These are phyloP conservation scores for Circinella minor DNA, from an alignment of 371 early-diverging fungal genomes.

Conservation along the genomic window DNA sequence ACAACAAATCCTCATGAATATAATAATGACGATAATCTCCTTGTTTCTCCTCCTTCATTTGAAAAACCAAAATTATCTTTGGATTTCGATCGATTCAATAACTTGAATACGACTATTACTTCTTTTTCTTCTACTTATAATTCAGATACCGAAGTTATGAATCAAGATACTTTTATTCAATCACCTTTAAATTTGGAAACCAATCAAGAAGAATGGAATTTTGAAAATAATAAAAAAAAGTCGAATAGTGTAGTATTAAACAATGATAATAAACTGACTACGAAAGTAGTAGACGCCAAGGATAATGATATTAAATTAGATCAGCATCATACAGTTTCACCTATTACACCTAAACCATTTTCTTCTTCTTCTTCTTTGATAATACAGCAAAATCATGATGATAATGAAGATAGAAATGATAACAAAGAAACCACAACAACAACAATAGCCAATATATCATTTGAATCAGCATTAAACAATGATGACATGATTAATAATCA, in stretches of 20 bases:
- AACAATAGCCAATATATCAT: background rate
- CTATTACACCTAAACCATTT: background rate
- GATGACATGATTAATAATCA: background rate
- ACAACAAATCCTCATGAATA: too few relatives aligned
- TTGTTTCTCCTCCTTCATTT: background rate
- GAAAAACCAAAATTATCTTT: constrained; percentile 2
- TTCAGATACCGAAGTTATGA: background rate
- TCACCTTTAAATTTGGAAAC: background rate
- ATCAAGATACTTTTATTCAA: background rate
- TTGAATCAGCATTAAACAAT: background rate
- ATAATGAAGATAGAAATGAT: background rate
- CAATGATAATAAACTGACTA: too few relatives aligned
- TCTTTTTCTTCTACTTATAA: background rate
- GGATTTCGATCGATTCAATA: background rate
- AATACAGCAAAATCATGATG: background rate
- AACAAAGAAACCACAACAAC: background rate
- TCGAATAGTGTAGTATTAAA: too few relatives aligned
- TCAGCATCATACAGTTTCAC: background rate
- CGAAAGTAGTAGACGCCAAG: background rate
- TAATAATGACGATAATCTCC: too few relatives aligned
- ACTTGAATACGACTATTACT: background rate
- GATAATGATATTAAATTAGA: background rate
- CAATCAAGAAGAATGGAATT: background rate
- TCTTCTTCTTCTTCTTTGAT: background rate
- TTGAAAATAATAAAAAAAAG: too few relatives aligned